Evolutionary conservation across 164 flowering plant genomes (phyloP), one percentile per base, ranked within the genome.

Genomic region (Liriodendron chinense): DNA sequence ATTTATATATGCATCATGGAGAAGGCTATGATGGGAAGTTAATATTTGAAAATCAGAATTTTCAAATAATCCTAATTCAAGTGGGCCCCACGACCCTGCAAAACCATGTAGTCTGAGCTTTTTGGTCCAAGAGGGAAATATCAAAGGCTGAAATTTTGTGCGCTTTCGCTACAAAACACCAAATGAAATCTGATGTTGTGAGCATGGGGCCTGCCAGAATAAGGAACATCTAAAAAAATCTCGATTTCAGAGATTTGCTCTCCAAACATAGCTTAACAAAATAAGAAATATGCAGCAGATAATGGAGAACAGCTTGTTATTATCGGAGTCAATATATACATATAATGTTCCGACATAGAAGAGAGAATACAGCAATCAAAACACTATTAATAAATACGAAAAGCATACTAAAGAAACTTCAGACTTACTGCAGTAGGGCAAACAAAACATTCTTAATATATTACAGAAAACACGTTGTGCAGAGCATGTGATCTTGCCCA

Each of bases 361-460:
- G 23, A 12, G 69, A 24, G 16, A 25, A 66, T 12, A 10, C 20
- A 23, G 9, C 16, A 66, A 66, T 8, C 12, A 66, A 26, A 24
- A 25, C 69, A 66, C 16, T 7, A 66, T 12, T 66, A 66, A 66
- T 66, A 21, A 26, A 24, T 66, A 26, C 21, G 47, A 66, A 1
- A 2, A 2, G 2, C 43, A 66, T 10, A 24, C 47, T 66, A 10
- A 63, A 63, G 65, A 63, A 63, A 25, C 16, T 25, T 25, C 43
- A 24, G 23, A 66, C 69, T 13, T 24, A 66, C 69, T 24, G 43
- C 9, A 24, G 47, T 25, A 66, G 13, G 16, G 69, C 34, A 66
- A 24, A 13, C 69, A 66, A 24, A 66, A 24, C 18, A 66, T 66
- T 25, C 69, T 66, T 66, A 66, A 66, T 66, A 66, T 66, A 24